Evolutionary conservation across 1,139 yeast species (phyloP).

Genomic region (Diutina rugosa): DNA sequence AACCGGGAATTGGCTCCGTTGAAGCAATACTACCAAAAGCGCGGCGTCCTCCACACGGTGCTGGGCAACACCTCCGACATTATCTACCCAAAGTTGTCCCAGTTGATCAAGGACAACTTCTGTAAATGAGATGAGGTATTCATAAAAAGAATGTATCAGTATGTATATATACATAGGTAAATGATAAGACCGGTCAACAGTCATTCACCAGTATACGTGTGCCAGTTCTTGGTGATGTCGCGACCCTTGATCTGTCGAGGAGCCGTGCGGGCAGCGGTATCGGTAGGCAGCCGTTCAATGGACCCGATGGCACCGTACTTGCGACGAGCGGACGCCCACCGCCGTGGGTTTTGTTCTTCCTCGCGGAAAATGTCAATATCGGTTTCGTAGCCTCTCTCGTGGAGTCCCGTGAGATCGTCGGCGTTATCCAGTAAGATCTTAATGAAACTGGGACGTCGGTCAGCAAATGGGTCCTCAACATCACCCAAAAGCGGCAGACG

Average conservation of each 20-base stretch:
- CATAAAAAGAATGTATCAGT: neutral
- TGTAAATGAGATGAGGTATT: neutral
- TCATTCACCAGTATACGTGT: neutral
- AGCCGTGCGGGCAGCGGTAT: neutral
- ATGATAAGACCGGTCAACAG: neutral
- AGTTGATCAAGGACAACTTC: conserved; percentile 15
- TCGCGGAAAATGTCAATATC: neutral
- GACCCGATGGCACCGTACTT: neutral
- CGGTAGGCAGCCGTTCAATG: neutral
- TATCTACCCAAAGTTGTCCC: conserved; percentile 57
- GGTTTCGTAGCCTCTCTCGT: conserved; percentile 1
- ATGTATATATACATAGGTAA: too few relatives aligned
- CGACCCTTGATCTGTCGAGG: neutral
- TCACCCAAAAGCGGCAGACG: neutral
- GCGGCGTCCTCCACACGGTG: conserved; percentile 44
- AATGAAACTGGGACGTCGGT: neutral
- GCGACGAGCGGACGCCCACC: neutral
- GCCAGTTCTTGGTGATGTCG: neutral
- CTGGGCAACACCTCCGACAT: conserved; percentile 75
- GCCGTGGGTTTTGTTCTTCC: neutral
- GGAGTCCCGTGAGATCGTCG: neutral
- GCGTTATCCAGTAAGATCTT: neutral
- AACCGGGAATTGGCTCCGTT: conserved; percentile 49
- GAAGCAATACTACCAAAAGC: conserved; percentile 40
- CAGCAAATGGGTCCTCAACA: neutral